Base-by-base conservation (phyloP, 768 basidiomycete genomes). In the Brasilioporus rufonigricans region DNA sequence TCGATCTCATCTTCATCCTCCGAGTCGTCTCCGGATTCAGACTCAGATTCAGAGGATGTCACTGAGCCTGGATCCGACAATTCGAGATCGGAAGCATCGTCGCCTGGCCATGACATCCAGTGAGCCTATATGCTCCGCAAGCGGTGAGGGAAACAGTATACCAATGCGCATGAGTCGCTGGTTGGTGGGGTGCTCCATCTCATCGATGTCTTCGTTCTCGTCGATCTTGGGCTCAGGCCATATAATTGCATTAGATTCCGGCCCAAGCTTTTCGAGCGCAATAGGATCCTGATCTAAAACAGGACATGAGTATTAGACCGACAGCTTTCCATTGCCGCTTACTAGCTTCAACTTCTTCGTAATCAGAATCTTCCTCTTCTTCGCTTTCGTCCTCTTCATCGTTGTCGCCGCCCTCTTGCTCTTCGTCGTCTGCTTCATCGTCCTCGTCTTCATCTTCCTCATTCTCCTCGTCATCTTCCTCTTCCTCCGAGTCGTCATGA, bases 141-240 rank as follows among this genome's bases (percentile, higher is more conserved):
- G 23, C 14, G 31, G 32, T 2, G 10, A 31, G 4, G 32, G 16
- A 23, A 16, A 36, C 35, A 50, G 29, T 71, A 46, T 59, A 88
- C 90, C 90, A 57, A 93, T 74, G 39, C 91, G 81, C 81, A 91
- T 85, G 54, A 87, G 82, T 40, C 86, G 78, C 56, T 82, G 82
- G 64, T 91, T 91, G 56, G 81, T 82, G n/a, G 85, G 76, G 27
- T 78, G 78, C 38, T 86, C 81, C 12, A 82, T 78, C 55, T 78
- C 78, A 16, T 85, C 80, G 29, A 83, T 76, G 19, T 84, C 86
- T 13, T 84, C 85, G 36, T 84, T 83, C 44, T 85, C 80, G 12
- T 83, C 79, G 5, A 80, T 75, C 46, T 72, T 74, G n/a, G 74
- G 74, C n/a, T 67, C 68, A 1, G 92, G 91, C 93, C 91, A 97